Conservation (phyloP, 2,329 filamentous ascomycete genomes). For the Trichoderma simmonsii region DNA sequence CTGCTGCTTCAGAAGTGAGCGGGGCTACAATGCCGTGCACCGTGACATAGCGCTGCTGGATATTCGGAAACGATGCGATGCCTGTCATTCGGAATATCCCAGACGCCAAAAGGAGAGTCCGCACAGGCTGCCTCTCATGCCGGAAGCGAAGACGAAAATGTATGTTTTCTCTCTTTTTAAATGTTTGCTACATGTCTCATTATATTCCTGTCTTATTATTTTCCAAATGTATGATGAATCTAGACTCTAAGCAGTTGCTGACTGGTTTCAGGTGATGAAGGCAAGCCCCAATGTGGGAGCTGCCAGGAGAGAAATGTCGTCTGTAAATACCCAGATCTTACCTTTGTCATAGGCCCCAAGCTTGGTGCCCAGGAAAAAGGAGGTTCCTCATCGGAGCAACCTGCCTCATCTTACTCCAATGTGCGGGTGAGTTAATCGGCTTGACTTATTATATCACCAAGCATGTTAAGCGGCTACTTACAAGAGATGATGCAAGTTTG, state of each 20-base stretch:
- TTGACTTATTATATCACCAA: no score
- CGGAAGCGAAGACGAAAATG: slow-evolving; percentile 24
- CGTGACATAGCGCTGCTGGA: background rate
- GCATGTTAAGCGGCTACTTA: background rate
- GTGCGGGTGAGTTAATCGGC: slow-evolving; percentile 16
- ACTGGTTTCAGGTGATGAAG: slow-evolving; percentile 22
- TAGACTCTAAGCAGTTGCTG: background rate
- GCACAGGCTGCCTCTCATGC: slow-evolving; percentile 24
- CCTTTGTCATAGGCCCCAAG: slow-evolving; percentile 14
- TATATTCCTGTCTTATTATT: background rate
- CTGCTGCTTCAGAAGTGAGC: background rate
- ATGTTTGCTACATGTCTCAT: background rate
- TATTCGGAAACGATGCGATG: slow-evolving; percentile 12
- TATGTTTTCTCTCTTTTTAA: background rate
- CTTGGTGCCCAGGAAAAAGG: background rate
- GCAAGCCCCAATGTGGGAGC: slow-evolving; percentile 22
- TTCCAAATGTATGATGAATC: background rate
- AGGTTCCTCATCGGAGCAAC: background rate
- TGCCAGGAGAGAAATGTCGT: slow-evolving; percentile 19
- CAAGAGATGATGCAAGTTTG: slow-evolving; percentile 5
- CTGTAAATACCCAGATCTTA: slow-evolving; percentile 20
- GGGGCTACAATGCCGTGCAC: background rate
- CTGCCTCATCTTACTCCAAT: background rate
- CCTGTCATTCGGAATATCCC: slow-evolving; percentile 22
- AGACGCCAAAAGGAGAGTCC: slow-evolving; percentile 23